Conservation (phyloP, 805 yeast species). For the Scheffersomyces stipitis region DNA sequence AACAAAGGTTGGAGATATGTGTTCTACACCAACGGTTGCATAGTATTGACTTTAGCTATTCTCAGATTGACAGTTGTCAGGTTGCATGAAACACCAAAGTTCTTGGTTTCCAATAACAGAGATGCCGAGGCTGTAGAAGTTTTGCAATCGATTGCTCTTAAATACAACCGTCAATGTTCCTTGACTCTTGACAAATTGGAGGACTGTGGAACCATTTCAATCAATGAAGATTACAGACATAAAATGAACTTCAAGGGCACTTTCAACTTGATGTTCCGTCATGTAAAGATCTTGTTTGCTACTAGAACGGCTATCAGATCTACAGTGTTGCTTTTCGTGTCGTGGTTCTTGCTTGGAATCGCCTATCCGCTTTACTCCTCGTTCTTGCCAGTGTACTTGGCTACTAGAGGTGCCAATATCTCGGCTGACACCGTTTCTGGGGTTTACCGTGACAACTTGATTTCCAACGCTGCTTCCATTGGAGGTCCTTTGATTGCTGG, state of each 20-base stretch:
- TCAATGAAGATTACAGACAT: conserved; percentile 20
- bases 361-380: conserved; percentile 57
- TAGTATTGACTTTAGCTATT: conserved; percentile 41
- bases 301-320: conserved; percentile 5
- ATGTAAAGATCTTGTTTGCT: conserved; percentile 12
- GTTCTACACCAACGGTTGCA: conserved; percentile 45
- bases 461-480: conserved; percentile 47
- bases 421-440: conserved; percentile 36
- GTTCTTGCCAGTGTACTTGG: conserved; percentile 44
- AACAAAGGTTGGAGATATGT: conserved; percentile 66
- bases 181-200: conserved; percentile 22
- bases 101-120: conserved; percentile 50
- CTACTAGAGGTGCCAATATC: conserved; percentile 47
- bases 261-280: conserved; percentile 4
- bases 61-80: conserved; percentile 31
- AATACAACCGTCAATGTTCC: conserved; percentile 17
- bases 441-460: conserved; percentile 49
- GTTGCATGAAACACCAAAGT: conserved; percentile 58
- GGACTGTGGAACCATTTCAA: conserved; percentile 16
- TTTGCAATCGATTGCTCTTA: conserved; percentile 43
- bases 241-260: conserved; percentile 5
- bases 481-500: conserved; percentile 58
- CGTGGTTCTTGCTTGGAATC: conserved; percentile 46
- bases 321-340: conserved; percentile 9
- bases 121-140: conserved; percentile 49